Evolutionary conservation across 352 stramenopile species (phyloP).

Genomic region (Phytophthora hybrid): DNA sequence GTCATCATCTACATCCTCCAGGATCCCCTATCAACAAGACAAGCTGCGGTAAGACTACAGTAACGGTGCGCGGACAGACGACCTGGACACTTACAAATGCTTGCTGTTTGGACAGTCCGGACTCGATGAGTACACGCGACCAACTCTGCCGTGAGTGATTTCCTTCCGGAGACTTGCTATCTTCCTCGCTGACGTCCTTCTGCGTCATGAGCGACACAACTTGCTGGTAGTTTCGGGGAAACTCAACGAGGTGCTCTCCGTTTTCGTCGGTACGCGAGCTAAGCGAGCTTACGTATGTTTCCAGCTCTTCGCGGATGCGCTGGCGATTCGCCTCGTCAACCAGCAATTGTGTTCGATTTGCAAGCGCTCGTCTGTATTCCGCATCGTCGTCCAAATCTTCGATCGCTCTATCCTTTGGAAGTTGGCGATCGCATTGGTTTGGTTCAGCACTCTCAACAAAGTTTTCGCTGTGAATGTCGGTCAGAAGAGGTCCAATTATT

Average conservation of each 20-base stretch:
- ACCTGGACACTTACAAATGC: constrained; percentile 54
- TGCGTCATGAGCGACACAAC: constrained; percentile 75
- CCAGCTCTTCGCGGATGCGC: constrained; percentile 50
- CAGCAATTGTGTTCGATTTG: constrained; percentile 26
- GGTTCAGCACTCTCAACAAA: not conserved
- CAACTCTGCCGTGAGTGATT: constrained; percentile 47
- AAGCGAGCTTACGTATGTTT: constrained; percentile 56
- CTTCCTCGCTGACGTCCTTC: constrained; percentile 51
- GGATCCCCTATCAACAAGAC: constrained; percentile 36
- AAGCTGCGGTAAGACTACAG: not conserved
- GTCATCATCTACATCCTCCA: constrained; percentile 53
- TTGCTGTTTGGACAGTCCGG: constrained; percentile 71
- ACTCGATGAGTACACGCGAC: constrained; percentile 70
- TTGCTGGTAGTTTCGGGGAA: constrained; percentile 70
- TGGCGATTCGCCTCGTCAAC: constrained; percentile 48
- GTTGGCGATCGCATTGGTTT: not conserved
- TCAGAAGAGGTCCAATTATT: constrained; percentile 16
- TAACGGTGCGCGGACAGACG: not conserved
- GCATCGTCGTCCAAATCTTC: constrained; percentile 20
- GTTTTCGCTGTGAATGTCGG: constrained; percentile 5
- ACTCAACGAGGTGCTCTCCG: constrained; percentile 59
- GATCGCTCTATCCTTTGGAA: not conserved
- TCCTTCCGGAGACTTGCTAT: constrained; percentile 1
- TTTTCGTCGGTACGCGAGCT: constrained; percentile 50
- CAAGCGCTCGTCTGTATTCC: constrained; percentile 37